Base-by-base conservation (phyloP, 73 alveolate genomes). In the Paramecium sexaurelia region DNA sequence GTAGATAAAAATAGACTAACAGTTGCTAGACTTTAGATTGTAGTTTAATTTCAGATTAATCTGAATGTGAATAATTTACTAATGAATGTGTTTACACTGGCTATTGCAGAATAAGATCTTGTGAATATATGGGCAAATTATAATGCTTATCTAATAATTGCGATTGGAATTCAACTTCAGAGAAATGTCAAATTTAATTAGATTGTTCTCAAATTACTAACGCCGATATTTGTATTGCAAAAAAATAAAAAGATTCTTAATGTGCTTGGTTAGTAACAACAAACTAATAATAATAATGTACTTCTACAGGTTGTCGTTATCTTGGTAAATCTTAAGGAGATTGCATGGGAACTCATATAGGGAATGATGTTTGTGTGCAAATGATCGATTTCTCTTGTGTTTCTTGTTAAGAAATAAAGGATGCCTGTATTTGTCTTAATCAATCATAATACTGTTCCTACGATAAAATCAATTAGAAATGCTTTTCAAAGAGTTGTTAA, bases 321-420 rank as follows among this genome's bases (percentile, higher is more conserved):
- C 29, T 75, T 19, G 88, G 69, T 37, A 10, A 9, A 75, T 29
- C 57, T 26, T 75, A 75, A 37, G 57, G 39, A 35, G 67, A 20
- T 19, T 75, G 88, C 27, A 40, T 37, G 35, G 88, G 88, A 35
- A 75, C 43, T 24, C 43, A 33, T 15, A 75, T 40, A 8, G 88
- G 67, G 35, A 75, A 11, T 40, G 36, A 75, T 8, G 67, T 40
- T 40, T 75, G 88, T 37, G 88, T 75, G 7, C 26, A 24, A 19
- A 17, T 75, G 40, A 15, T 24, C 7, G 88, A 75, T 37, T 40
- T 37, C 7, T 37, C 69, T 19, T 75, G 88, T 75, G 88, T 75
- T 35, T 7, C 88, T 7, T 75, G 88, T 75, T 55, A 75, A 75
- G 88, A 75, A 40, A 75, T 75, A 9, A 75, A 55, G 10, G 88